These are phyloP conservation scores for Malania oleifera DNA, from an alignment of 164 flowering plant genomes.

Conservation along the genomic window DNA sequence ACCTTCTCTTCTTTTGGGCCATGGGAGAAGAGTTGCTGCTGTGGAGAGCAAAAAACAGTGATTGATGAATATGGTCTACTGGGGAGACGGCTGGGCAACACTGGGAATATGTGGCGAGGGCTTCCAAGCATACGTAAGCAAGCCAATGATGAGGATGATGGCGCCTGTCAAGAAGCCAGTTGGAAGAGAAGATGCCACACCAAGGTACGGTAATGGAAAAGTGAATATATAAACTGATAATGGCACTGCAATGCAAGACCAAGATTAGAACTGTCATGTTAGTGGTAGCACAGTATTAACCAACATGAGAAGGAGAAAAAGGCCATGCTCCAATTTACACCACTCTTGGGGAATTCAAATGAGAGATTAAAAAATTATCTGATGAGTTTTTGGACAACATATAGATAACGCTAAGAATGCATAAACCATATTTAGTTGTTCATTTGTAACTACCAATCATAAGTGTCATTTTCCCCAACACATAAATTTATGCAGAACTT, in stretches of 20 bases:
- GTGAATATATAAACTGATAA: constrained; percentile 80
- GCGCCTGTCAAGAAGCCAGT: constrained; percentile 72
- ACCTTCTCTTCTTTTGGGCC: too few relatives aligned
- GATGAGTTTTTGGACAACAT: too few relatives aligned
- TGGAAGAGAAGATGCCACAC: constrained; percentile 73
- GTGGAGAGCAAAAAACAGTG: too few relatives aligned
- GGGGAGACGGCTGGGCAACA: too few relatives aligned
- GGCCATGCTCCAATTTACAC: not conserved
- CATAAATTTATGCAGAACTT: too few relatives aligned
- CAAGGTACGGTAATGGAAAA: constrained; percentile 81
- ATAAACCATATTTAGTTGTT: too few relatives aligned
- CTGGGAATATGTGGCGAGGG: too few relatives aligned
- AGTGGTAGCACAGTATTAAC: not conserved
- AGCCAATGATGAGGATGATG: constrained; percentile 57
- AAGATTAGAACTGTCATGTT: not conserved
- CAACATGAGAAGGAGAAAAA: not conserved
- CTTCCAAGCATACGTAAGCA: constrained; percentile 66
- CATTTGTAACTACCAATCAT: too few relatives aligned
- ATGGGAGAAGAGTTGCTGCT: too few relatives aligned
- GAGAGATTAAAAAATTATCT: not conserved
- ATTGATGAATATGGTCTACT: too few relatives aligned
- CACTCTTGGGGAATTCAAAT: not conserved
- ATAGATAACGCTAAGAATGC: too few relatives aligned
- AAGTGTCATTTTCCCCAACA: too few relatives aligned
- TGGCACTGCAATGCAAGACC: constrained; percentile 52